A percentile compares a stretch with the other conserved stretches of the same genome.
Conservation (phyloP, 2,329 filamentous ascomycete species). For the Chaetomiaceae sp. region DNA sequence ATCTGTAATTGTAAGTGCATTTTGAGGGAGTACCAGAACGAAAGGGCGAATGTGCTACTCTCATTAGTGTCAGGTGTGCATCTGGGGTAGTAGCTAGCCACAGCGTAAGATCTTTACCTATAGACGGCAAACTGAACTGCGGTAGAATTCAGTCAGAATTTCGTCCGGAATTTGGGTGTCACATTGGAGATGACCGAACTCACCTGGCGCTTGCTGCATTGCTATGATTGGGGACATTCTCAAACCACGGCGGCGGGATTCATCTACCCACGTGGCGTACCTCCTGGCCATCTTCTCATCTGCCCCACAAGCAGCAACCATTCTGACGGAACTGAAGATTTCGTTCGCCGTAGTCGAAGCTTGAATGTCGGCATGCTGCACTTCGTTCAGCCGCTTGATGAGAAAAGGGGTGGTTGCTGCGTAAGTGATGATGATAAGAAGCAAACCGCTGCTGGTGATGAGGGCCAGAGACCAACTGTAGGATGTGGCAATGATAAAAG, state of each 20-base stretch:
- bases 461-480: slow-evolving; percentile 57
- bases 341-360: slow-evolving; percentile 58
- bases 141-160: background rate
- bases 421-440: slow-evolving; percentile 51
- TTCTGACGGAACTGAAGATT: slow-evolving; percentile 53
- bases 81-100: no score
- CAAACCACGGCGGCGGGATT: slow-evolving; percentile 38
- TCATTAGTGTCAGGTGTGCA: slow-evolving; percentile 2
- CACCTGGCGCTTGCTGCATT: slow-evolving; percentile 30
- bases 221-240: slow-evolving; percentile 30
- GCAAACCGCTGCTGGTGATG: slow-evolving; percentile 51
- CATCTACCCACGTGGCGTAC: slow-evolving; percentile 51
- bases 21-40: slow-evolving; percentile 60
- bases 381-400: slow-evolving; percentile 45
- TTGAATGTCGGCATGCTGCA: slow-evolving; percentile 48
- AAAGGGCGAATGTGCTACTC: slow-evolving; percentile 45
- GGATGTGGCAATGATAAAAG: slow-evolving; percentile 51
- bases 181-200: background rate
- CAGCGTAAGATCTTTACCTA: slow-evolving; percentile 25
- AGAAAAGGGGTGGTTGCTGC: slow-evolving; percentile 50
- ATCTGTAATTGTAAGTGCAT: slow-evolving; percentile 46
- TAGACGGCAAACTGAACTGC: slow-evolving; percentile 32
- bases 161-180: no score
- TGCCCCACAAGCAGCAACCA: slow-evolving; percentile 59
- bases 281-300: slow-evolving; percentile 50